These are phyloP conservation scores for Neocallimastix lanati DNA, from an alignment of 192 early-diverging fungal genomes.

Conservation along the genomic window DNA sequence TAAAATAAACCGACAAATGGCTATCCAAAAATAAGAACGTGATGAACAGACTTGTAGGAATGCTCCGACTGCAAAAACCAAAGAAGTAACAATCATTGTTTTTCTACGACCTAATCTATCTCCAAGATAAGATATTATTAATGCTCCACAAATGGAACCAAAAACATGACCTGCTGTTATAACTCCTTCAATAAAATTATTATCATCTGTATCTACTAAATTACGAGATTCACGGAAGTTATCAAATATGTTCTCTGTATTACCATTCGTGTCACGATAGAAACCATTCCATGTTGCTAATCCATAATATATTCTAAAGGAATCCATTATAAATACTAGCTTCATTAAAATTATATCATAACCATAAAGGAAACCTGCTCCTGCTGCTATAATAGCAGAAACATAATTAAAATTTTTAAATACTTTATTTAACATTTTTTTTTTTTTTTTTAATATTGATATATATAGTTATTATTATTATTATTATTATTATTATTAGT, in stretches of 20 bases:
- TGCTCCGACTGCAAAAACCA: background rate
- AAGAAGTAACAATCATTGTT: background rate
- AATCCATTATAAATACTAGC: background rate
- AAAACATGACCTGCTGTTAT: slow-evolving; percentile 1
- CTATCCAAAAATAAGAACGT: background rate
- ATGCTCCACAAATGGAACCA: background rate
- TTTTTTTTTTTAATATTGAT: too few species aligned
- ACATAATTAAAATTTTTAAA: background rate
- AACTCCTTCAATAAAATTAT: background rate
- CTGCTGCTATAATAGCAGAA: background rate
- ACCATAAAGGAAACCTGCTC: background rate
- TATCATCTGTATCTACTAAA: background rate
- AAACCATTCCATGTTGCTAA: background rate
- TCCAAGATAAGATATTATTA: background rate
- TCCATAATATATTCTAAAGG: background rate
- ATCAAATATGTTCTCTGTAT: background rate
- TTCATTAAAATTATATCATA: background rate
- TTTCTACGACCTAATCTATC: slow-evolving; percentile 1
- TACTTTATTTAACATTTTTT: too few species aligned
- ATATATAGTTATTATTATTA: too few species aligned
- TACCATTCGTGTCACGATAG: background rate
- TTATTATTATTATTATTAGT: too few species aligned
- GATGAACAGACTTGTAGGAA: background rate
- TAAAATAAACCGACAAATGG: background rate
- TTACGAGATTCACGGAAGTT: background rate